Percentiles rank a stretch among this genome's conserved stretches.
Conservation (phyloP, 208 protist species). For the Acanthamoeba healyi region DNA sequence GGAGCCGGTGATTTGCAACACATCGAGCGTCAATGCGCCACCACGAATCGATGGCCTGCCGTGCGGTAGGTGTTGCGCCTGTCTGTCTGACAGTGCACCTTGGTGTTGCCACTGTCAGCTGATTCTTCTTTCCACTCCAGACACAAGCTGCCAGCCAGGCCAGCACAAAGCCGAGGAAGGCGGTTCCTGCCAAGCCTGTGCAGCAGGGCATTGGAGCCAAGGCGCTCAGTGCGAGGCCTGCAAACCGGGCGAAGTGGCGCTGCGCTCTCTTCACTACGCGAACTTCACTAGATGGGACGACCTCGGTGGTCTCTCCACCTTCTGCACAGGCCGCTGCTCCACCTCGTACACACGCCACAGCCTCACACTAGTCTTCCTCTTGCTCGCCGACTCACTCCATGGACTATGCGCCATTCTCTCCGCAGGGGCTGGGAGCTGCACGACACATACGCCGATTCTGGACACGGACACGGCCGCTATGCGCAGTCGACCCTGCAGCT, state of each 20-base stretch:
- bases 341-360: background rate
- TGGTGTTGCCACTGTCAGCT: no score
- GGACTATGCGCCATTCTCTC: no score
- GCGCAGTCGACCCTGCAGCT: constrained; percentile 32
- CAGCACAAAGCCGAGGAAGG: background rate
- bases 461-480: constrained; percentile 49
- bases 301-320: constrained; percentile 18
- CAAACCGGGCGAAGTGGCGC: background rate
- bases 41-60: background rate
- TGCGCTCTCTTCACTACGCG: background rate
- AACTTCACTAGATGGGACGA: constrained; percentile 37
- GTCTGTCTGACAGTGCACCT: no score
- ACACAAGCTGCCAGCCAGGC: background rate
- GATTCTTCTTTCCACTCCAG: background rate
- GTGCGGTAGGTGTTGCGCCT: constrained; percentile 3
- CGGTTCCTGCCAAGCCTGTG: background rate
- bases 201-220: background rate
- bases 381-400: background rate
- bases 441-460: background rate
- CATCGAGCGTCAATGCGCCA: background rate
- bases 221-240: background rate
- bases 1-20: constrained; percentile 43
- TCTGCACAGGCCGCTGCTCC: background rate
- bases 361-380: background rate
- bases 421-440: constrained; percentile 37